phyloP scores from a whole-genome alignment of 2,329 filamentous ascomycete genomes.

The Teratosphaeriaceae sp. region DNA sequence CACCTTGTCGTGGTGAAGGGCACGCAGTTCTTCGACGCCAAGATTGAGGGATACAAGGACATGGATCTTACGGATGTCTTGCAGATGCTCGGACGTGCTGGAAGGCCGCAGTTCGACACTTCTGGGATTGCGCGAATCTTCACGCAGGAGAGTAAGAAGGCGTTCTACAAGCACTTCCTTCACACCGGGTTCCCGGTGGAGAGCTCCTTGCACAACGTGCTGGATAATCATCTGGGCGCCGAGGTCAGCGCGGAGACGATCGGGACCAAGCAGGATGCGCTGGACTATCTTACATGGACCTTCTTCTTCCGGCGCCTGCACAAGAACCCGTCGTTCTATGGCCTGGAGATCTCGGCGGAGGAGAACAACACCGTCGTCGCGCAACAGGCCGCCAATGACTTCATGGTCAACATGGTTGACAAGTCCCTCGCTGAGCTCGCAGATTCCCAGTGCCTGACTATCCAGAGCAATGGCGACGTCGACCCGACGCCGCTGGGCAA shows the following conservation, averaged over 20 bases:
- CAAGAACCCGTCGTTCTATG: constrained; percentile 98
- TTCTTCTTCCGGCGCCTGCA: constrained; percentile 97
- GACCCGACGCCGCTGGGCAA: constrained; percentile 88
- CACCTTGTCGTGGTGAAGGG: constrained; percentile 97
- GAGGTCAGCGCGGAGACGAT: constrained; percentile 93
- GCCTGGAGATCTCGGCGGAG: constrained; percentile 84
- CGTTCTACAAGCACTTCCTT: constrained; percentile 98
- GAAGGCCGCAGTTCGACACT: constrained; percentile 91
- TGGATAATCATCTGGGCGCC: constrained; percentile 94
- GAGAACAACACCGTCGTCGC: constrained; percentile 84
- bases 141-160: constrained; percentile 94
- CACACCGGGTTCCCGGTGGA: constrained; percentile 98
- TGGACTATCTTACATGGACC: constrained; percentile 98
- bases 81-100: constrained; percentile 94
- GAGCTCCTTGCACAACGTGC: constrained; percentile 88
- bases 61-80: constrained; percentile 98
- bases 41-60: constrained; percentile 94
- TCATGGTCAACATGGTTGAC: constrained; percentile 89
- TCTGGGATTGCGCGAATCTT: constrained; percentile 96
- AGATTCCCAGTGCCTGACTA: constrained; percentile 73
- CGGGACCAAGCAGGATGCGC: constrained; percentile 87
- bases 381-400: constrained; percentile 83
- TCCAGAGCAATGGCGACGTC: constrained; percentile 82
- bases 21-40: constrained; percentile 96
- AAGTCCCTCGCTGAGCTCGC: constrained; percentile 76